A percentile compares a stretch with the other conserved stretches of the same genome.
Evolutionary conservation across 2,329 filamentous ascomycete genomes (phyloP).

Genomic region (Tolypocladium ophioglossoides): DNA sequence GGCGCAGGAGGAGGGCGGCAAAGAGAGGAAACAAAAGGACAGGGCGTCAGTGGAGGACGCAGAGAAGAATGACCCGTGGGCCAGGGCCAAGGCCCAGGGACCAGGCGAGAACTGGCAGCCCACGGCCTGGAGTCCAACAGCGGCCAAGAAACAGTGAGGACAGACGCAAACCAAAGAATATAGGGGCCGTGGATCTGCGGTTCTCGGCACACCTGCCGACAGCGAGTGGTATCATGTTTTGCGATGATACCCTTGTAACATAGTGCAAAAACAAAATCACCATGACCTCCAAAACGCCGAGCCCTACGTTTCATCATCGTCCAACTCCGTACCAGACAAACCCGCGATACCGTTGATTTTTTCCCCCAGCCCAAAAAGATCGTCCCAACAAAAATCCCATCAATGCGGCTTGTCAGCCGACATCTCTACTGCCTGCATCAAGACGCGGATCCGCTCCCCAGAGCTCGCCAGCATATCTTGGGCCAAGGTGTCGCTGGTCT

Average conservation of each 20-base stretch:
- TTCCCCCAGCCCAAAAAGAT: background rate
- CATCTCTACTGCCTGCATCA: slow-evolving; percentile 25
- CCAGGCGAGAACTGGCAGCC: slow-evolving; percentile 61
- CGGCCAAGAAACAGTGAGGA: slow-evolving; percentile 19
- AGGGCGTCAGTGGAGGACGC: no score
- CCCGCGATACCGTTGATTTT: no score
- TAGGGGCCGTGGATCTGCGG: no score
- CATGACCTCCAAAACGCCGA: background rate
- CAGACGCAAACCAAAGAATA: background rate
- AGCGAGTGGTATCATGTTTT: background rate
- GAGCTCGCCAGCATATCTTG: slow-evolving; percentile 33
- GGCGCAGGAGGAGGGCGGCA: background rate
- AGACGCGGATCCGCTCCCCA: slow-evolving; percentile 27
- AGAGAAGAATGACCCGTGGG: slow-evolving; percentile 43
- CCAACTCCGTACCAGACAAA: no score
- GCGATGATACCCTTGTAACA: background rate
- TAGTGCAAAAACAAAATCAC: background rate
- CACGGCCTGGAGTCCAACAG: slow-evolving; percentile 44
- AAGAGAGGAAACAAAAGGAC: background rate
- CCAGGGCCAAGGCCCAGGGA: slow-evolving; percentile 30
- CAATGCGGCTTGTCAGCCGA: slow-evolving; percentile 8
- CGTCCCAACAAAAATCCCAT: background rate
- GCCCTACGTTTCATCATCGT: background rate
- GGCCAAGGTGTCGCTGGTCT: slow-evolving; percentile 29
- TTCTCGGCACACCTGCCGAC: background rate